Conservation (phyloP, 163 green algal genomes). For the Picocystis sp. region DNA sequence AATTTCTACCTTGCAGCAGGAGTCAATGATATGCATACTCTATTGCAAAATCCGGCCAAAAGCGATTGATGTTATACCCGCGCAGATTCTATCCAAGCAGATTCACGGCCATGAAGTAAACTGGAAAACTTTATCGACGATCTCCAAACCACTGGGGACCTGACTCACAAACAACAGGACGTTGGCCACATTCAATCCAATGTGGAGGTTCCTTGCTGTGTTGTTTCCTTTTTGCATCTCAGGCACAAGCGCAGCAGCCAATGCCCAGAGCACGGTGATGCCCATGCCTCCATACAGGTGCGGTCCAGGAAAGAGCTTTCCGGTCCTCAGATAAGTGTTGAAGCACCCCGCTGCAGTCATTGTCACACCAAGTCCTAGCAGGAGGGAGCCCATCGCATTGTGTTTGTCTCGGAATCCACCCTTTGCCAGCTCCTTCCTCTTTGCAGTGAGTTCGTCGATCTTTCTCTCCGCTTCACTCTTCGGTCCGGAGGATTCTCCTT, state of each 20-base stretch:
- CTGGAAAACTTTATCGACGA: constrained; percentile 85
- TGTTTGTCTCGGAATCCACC: constrained; percentile 69
- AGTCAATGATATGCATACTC: too few relatives aligned
- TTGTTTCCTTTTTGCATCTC: constrained; percentile 93
- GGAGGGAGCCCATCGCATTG: constrained; percentile 51
- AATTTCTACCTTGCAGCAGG: too few relatives aligned
- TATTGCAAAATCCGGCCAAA: too few relatives aligned
- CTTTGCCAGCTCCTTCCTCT: constrained; percentile 72
- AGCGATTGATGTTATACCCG: too few relatives aligned
- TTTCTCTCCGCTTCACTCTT: constrained; percentile 18
- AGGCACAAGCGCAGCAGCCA: constrained; percentile 74
- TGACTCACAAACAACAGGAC: constrained; percentile 75
- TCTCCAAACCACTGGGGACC: constrained; percentile 85
- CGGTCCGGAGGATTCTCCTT: background rate
- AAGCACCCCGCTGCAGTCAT: constrained; percentile 66
- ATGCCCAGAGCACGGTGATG: constrained; percentile 81
- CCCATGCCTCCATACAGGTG: constrained; percentile 86
- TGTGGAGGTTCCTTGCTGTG: constrained; percentile 66
- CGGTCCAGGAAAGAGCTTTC: constrained; percentile 92
- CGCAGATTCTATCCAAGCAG: too few relatives aligned
- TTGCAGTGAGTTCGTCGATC: constrained; percentile 27
- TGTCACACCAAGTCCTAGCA: constrained; percentile 63
- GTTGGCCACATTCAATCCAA: constrained; percentile 77
- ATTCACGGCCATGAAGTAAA: constrained; percentile 46
- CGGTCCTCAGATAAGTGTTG: constrained; percentile 86